Base-by-base conservation (phyloP, 176 grass and related monocot genomes). In the Cenchrus purpureus region DNA sequence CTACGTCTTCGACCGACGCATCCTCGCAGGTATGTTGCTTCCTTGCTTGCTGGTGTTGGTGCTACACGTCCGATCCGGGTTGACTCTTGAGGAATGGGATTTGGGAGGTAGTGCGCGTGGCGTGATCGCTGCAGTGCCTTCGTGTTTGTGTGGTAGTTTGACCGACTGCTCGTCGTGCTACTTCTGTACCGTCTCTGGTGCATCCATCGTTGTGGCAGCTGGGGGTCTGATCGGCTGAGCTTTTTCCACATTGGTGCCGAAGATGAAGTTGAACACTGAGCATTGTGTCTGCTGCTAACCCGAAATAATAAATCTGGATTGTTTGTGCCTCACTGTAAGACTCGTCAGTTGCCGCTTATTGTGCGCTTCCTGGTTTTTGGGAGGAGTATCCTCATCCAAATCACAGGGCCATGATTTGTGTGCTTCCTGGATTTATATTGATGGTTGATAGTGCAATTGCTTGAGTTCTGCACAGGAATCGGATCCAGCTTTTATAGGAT, bases 1-100 rank as follows among this genome's bases (percentile, higher is more conserved):
- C 70, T 98, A 95, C 78, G 93, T 98, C 59, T 98, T 98, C 80
- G 96, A 98, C 89, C 88, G 74, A 56, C 94, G 91, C 86, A 89
- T 92, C 85, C 85, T 98, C 61, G 87, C 86, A 12, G 90, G 96
- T 98, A 71, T 66, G 90, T 12, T 9, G n/a, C 45, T 46, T 46
- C 4, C 79, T 12, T 9, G n/a, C 45, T 46, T 46, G 45, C 79
- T 45, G 9, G 37, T 31, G 69, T 16, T 46, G 28, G 65, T 52
- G 16, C 71, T 32, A 53, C 22, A 15, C 48, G 71, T 53, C 48
- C 25, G 71, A 73, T 73, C 71, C 71, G 48, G 48, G 25, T 53
- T 32, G 25, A 31, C 1, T 53, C 31, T 16, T 32, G 65, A 19
- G 22, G 61, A 25, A 59, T 2, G 37, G 16, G 62, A 68, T 17